These are phyloP conservation scores for Geotrichum reessii DNA, from an alignment of 1,139 yeast species.

Conservation along the genomic window DNA sequence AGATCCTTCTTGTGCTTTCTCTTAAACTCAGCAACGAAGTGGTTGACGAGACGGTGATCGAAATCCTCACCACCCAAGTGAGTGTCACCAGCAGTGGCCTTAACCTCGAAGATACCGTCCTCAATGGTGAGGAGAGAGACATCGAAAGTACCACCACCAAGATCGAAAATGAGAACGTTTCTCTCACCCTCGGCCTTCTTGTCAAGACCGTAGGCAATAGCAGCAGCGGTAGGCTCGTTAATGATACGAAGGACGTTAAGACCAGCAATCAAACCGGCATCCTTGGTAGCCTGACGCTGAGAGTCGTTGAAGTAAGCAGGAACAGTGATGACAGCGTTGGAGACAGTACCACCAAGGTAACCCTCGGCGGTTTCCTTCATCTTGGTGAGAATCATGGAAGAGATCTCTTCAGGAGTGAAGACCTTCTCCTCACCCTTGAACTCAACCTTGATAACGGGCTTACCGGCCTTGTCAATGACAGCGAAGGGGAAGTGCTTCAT, in stretches of 20 bases:
- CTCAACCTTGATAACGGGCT: conserved; percentile 86
- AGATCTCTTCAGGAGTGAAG: conserved; percentile 93
- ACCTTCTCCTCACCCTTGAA: conserved; percentile 42
- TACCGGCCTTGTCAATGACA: conserved; percentile 77
- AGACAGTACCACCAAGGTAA: conserved; percentile 77
- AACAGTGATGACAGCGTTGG: conserved; percentile 86
- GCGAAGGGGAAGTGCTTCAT: conserved; percentile 95
- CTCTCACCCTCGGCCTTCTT: conserved; percentile 84
- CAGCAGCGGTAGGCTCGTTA: conserved; percentile 98
- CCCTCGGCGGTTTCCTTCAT: conserved; percentile 89
- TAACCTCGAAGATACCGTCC: conserved; percentile 98
- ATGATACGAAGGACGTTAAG: conserved; percentile 91
- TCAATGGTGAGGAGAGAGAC: conserved; percentile 93
- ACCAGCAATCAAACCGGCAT: conserved; percentile 95
- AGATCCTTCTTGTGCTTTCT: conserved; percentile 94
- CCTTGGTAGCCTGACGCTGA: conserved; percentile 31
- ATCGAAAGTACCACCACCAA: conserved; percentile 99
- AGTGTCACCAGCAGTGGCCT: conserved; percentile 99
- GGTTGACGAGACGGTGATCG: conserved; percentile 92
- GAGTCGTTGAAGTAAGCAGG: conserved; percentile 53
- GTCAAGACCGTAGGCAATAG: conserved; percentile 96
- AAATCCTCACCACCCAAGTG: conserved; percentile 99
- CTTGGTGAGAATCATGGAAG: conserved; percentile 49
- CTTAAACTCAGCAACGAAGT: conserved; percentile 92
- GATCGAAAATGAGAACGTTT: conserved; percentile 84